Conservation (phyloP, 2,329 filamentous ascomycete species). For the Cladophialophora exuberans region DNA sequence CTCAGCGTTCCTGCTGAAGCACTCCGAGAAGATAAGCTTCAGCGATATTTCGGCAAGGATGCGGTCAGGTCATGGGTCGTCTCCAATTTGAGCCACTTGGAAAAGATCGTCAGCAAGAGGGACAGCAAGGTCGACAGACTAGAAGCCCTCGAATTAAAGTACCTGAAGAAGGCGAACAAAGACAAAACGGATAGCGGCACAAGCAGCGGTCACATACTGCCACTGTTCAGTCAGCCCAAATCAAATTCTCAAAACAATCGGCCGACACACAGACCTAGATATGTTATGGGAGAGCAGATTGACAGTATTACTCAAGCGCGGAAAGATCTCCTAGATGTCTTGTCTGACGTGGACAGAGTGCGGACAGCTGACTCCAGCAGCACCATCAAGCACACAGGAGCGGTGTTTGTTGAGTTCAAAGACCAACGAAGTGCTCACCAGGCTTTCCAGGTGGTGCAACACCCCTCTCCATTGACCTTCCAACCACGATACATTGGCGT, state of each 20-base stretch:
- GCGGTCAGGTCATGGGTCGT: slow-evolving; percentile 81
- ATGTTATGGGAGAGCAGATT: slow-evolving; percentile 61
- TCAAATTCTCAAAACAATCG: slow-evolving; percentile 43
- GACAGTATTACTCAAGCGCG: slow-evolving; percentile 67
- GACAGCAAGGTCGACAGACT: slow-evolving; percentile 77
- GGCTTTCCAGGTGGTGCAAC: slow-evolving; percentile 66
- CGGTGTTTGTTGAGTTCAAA: slow-evolving; percentile 88
- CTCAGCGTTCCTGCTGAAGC: slow-evolving; percentile 80
- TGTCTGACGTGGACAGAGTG: slow-evolving; percentile 67
- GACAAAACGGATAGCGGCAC: slow-evolving; percentile 1
- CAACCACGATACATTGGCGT: slow-evolving; percentile 82
- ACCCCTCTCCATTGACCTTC: slow-evolving; percentile 72
- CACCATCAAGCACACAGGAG: slow-evolving; percentile 48
- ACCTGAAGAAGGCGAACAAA: slow-evolving; percentile 74
- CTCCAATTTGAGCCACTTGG: slow-evolving; percentile 74
- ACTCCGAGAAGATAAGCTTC: slow-evolving; percentile 72
- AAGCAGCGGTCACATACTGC: background rate
- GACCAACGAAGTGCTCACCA: slow-evolving; percentile 81
- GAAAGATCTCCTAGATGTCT: slow-evolving; percentile 69
- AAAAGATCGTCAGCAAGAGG: slow-evolving; percentile 77
- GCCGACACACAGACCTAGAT: slow-evolving; percentile 71
- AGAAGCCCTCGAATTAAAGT: slow-evolving; percentile 84
- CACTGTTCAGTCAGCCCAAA: no score
- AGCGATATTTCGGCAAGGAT: slow-evolving; percentile 75
- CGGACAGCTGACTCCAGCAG: slow-evolving; percentile 16